Evolutionary conservation across 495 filamentous ascomycete species (phyloP).

Genomic region (Hypoxylon perforatum): DNA sequence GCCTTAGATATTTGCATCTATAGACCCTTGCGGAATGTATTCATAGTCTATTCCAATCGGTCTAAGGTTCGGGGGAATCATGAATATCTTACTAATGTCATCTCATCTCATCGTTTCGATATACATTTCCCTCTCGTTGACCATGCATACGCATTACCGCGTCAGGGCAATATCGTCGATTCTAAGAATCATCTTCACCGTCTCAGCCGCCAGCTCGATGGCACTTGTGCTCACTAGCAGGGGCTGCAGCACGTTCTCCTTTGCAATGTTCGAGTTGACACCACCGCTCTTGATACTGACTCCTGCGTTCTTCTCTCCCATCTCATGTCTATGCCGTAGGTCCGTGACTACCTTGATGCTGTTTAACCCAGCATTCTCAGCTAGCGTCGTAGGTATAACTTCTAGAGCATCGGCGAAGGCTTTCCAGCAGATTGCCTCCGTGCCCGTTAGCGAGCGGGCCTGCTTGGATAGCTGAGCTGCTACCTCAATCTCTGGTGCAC

Average conservation of each 20-base stretch:
- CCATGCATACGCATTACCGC: constrained; percentile 37
- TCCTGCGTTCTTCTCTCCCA: constrained; percentile 94
- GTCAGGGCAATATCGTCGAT: constrained; percentile 89
- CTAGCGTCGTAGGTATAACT: constrained; percentile 94
- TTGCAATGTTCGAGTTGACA: constrained; percentile 92
- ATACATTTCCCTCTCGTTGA: constrained; percentile 29
- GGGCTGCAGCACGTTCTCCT: constrained; percentile 97
- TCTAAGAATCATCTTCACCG: constrained; percentile 97
- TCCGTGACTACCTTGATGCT: constrained; percentile 99
- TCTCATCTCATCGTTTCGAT: constrained; percentile 28
- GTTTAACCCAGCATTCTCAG: constrained; percentile 97
- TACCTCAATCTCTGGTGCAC: constrained; percentile 95
- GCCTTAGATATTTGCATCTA: no score
- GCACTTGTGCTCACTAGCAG: constrained; percentile 96
- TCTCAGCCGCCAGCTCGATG: constrained; percentile 95
- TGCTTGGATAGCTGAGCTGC: constrained; percentile 82
- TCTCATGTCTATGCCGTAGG: constrained; percentile 89
- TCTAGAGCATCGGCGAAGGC: constrained; percentile 98
- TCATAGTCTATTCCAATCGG: not conserved
- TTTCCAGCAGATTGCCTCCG: constrained; percentile 98
- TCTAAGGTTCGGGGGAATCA: constrained; percentile 6
- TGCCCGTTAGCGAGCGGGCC: constrained; percentile 84
- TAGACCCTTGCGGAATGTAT: no score
- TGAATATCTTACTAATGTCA: constrained; percentile 31
- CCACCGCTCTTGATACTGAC: constrained; percentile 97